Percentiles rank a stretch among this genome's conserved stretches.
Evolutionary conservation across 345 rosid species (phyloP).

Genomic region (Anastatica hierochuntica): DNA sequence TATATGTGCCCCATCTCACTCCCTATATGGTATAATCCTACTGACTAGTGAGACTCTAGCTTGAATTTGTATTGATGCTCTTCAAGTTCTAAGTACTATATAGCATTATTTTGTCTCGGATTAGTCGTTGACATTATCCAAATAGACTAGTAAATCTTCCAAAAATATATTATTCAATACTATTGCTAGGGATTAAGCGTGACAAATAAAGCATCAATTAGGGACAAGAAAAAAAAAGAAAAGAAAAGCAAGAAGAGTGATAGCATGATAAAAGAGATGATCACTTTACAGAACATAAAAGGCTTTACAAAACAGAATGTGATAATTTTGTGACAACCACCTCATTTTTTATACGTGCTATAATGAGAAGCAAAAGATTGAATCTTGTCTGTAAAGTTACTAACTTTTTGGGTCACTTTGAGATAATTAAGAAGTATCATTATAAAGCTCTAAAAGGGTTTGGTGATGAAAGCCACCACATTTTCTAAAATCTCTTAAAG

Average conservation of each 20-base stretch:
- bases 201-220: conserved; percentile 23
- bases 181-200: conserved; percentile 19
- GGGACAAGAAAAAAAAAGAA: not conserved
- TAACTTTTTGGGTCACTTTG: conserved; percentile 15
- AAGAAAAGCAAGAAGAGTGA: conserved; percentile 5
- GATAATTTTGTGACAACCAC: conserved; percentile 27
- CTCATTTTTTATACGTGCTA: conserved; percentile 12
- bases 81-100: too few species aligned
- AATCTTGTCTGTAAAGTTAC: conserved; percentile 28
- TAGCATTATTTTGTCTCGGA: too few species aligned
- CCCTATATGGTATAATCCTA: too few species aligned
- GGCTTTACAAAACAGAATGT: conserved; percentile 21
- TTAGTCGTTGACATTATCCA: conserved; percentile 6
- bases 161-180: not conserved
- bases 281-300: conserved; percentile 26
- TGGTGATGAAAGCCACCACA: conserved; percentile 24
- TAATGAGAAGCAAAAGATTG: conserved; percentile 24
- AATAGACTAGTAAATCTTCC: not conserved
- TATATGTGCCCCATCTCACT: too few species aligned
- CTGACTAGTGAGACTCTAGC: too few species aligned
- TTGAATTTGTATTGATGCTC: too few species aligned
- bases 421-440: conserved; percentile 15
- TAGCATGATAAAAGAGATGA: conserved; percentile 12
- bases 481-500: conserved; percentile 4
- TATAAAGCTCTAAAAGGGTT: conserved; percentile 23